Evolutionary conservation across 2,329 filamentous ascomycete species (phyloP), one percentile per base, ranked within the genome.

Genomic region (Fusarium pininemorale): DNA sequence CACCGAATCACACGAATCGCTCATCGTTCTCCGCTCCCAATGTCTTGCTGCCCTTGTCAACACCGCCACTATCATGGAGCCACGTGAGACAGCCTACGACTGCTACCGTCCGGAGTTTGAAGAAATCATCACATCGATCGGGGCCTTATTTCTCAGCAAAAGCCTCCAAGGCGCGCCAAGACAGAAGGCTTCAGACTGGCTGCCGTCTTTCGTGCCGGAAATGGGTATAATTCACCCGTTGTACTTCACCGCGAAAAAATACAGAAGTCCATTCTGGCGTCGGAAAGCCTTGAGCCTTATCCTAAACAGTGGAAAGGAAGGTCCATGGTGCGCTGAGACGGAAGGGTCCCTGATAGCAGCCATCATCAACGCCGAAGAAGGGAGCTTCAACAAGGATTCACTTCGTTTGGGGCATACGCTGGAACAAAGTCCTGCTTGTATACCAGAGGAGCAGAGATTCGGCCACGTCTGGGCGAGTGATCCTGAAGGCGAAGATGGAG

Each of bases 181-280:
- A 10, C 16, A 22, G 1, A 14, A 14, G 3, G 3, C 5, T 4
- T 12, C n/a, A 2, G 24, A 35, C 13, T 11, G 9, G 1, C 22
- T 74, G 0, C 67, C 60, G 4, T 64, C 61, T 1, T 77, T 72
- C 9, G 61, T 42, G 2, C 74, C 72, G 0, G 75, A 77, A 24
- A 76, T 76, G 72, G 69, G 72, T 0, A 68, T 75, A 3, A 75
- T 76, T 0, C 72, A 76, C 2, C 72, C 75, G 0, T 16, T 76
- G 2, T 75, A 75, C 8, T 63, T 68, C 13, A 37, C 66, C 1
- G 75, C 70, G 0, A 45, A 70, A 7, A 76, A 68, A 63, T 77
- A 77, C 9, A 68, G 74, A 14, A 61, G 73, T 5, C 10, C 50
- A 0, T 44, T 47, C 8, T 77, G 74, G 75, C 75, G 74, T 0